Percentiles rank a stretch among this genome's conserved stretches.
These are phyloP conservation scores for Diplodia seriata DNA, from an alignment of 2,329 filamentous ascomycete species.

Conservation along the genomic window DNA sequence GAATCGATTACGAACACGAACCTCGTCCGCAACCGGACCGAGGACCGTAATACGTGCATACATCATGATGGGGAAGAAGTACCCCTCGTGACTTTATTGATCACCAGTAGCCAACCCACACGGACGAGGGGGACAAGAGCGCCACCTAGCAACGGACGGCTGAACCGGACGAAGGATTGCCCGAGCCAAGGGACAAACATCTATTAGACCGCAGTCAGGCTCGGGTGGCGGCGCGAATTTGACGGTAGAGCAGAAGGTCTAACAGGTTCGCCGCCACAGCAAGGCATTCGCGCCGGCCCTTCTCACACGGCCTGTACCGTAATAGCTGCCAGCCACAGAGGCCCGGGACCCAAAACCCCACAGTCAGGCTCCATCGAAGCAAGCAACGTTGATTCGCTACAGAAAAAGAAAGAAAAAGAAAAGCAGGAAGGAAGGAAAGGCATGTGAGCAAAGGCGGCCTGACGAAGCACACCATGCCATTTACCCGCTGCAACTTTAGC, in stretches of 20 bases:
- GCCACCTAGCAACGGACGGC: no score
- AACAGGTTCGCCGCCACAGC: not conserved
- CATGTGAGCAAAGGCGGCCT: not conserved
- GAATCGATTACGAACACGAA: not conserved
- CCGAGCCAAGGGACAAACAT: not conserved
- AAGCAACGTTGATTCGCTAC: not conserved
- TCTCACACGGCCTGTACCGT: not conserved
- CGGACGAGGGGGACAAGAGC: not conserved
- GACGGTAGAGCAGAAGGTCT: not conserved
- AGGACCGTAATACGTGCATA: not conserved
- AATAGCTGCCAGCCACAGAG: not conserved
- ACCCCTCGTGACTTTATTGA: not conserved
- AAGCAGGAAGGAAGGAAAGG: not conserved
- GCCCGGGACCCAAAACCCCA: not conserved
- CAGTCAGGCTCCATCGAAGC: not conserved
- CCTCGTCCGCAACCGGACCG: not conserved
- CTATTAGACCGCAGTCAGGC: not conserved
- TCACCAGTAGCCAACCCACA: not conserved
- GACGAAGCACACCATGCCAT: not conserved
- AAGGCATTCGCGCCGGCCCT: not conserved
- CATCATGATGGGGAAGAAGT: not conserved
- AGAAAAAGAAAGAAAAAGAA: not conserved
- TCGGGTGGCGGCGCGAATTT: not conserved
- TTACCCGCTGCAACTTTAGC: not conserved
- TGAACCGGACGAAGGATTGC: no score